Evolutionary conservation across 768 basidiomycete species (phyloP).

Genomic region (Scleroderma bovista): DNA sequence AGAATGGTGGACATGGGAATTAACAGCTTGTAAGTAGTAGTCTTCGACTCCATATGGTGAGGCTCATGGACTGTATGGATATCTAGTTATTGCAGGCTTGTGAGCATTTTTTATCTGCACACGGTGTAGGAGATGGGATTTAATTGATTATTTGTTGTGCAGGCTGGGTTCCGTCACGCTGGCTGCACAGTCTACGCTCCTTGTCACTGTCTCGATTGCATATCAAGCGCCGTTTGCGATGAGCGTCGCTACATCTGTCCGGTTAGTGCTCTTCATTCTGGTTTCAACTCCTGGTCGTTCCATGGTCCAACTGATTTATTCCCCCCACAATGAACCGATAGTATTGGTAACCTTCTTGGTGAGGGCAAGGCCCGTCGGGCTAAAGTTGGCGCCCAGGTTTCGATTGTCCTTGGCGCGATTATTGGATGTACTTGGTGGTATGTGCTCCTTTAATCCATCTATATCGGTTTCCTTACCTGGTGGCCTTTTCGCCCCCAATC

Average conservation of each 20-base stretch:
- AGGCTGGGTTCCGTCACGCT: conserved; percentile 77
- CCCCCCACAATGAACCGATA: conserved; percentile 16
- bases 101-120: conserved; percentile 15
- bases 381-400: conserved; percentile 53
- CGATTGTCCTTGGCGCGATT: conserved; percentile 59
- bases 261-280: conserved; percentile 43
- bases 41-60: too few relatives aligned
- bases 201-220: conserved; percentile 66
- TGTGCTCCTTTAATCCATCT: not conserved
- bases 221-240: conserved; percentile 84
- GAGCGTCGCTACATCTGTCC: conserved; percentile 77
- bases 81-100: conserved; percentile 50
- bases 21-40: conserved; percentile 43
- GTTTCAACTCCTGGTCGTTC: too few relatives aligned
- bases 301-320: not conserved
- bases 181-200: conserved; percentile 84
- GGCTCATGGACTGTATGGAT: not conserved
- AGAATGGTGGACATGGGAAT: conserved; percentile 99
- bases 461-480: not conserved
- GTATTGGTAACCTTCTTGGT: conserved; percentile 86
- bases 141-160: not conserved
- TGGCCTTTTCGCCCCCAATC: not conserved
- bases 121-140: too few relatives aligned
- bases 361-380: conserved; percentile 73
- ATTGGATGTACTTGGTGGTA: conserved; percentile 28